Evolutionary conservation across 768 basidiomycete genomes (phyloP).

Genomic region (Pleurotus tuber-regium): DNA sequence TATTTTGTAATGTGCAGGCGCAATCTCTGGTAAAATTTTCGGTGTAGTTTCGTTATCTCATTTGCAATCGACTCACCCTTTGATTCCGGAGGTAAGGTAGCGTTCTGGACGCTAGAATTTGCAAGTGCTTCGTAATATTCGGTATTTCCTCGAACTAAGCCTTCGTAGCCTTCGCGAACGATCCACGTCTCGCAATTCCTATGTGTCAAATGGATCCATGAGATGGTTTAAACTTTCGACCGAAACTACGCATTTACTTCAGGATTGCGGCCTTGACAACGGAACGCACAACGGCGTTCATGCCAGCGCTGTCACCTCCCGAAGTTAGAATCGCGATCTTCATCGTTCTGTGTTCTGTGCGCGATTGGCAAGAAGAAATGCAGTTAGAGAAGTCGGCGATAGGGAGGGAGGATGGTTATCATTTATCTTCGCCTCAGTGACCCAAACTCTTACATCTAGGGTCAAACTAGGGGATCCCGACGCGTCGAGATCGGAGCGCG

Average conservation of each 20-base stretch:
- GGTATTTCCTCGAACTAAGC: constrained; percentile 90
- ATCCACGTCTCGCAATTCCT: constrained; percentile 97
- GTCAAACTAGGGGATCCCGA: neutral
- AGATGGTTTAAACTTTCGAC: too few relatives aligned
- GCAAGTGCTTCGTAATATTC: constrained; percentile 26
- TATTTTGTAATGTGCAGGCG: constrained; percentile 5
- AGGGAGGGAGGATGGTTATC: constrained; percentile 9
- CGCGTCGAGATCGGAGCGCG: constrained; percentile 16
- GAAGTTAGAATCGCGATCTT: constrained; percentile 94
- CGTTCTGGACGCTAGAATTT: constrained; percentile 18
- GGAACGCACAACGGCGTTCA: constrained; percentile 93
- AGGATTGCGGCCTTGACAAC: constrained; percentile 92
- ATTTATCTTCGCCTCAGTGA: neutral
- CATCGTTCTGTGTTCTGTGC: constrained; percentile 37
- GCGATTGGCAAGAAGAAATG: neutral
- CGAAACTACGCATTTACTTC: constrained; percentile 54
- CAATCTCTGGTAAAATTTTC: constrained; percentile 8
- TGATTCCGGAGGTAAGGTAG: constrained; percentile 22
- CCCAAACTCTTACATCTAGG: neutral
- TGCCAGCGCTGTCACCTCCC: constrained; percentile 97
- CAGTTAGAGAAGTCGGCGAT: constrained; percentile 6
- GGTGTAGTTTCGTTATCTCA: too few relatives aligned
- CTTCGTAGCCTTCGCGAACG: constrained; percentile 98
- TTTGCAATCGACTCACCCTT: constrained; percentile 18
- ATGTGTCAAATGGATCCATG: constrained; percentile 11